These are phyloP conservation scores for Sordariomycetes sp. DNA, from an alignment of 2,329 filamentous ascomycete species.

Conservation along the genomic window DNA sequence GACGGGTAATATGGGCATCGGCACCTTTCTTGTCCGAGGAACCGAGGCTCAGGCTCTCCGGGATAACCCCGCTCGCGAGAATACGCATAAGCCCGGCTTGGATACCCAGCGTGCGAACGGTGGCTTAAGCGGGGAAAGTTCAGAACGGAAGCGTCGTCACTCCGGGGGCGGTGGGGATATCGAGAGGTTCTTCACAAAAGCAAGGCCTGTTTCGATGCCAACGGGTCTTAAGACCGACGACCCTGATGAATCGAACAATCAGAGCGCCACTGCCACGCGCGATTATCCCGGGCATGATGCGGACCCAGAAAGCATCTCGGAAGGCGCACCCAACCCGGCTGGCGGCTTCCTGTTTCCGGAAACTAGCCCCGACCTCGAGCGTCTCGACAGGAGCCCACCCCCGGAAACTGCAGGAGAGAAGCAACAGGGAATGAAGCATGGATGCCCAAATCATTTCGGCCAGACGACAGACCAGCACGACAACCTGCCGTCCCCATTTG, in stretches of 20 bases:
- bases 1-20: constrained; percentile 74
- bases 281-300: not conserved
- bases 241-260: not conserved
- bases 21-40: constrained; percentile 66
- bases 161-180: constrained; percentile 33
- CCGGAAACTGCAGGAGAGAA: not conserved
- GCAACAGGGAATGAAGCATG: not conserved
- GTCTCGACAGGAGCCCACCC: not conserved
- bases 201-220: constrained; percentile 18
- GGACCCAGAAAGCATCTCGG: not conserved
- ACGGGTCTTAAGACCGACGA: not conserved
- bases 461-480: constrained; percentile 2
- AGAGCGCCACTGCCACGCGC: not conserved
- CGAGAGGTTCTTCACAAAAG: constrained; percentile 37
- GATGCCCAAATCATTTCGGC: constrained; percentile 6
- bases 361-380: not conserved
- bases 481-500: not conserved
- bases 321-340: not conserved
- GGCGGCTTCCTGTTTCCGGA: not conserved
- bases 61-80: not conserved
- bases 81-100: not conserved
- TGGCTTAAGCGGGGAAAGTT: not conserved
- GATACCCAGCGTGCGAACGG: not conserved
- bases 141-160: constrained; percentile 25
- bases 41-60: not conserved